phyloP scores from a whole-genome alignment of 192 early-diverging fungal species.

The Umbelopsis ramanniana region DNA sequence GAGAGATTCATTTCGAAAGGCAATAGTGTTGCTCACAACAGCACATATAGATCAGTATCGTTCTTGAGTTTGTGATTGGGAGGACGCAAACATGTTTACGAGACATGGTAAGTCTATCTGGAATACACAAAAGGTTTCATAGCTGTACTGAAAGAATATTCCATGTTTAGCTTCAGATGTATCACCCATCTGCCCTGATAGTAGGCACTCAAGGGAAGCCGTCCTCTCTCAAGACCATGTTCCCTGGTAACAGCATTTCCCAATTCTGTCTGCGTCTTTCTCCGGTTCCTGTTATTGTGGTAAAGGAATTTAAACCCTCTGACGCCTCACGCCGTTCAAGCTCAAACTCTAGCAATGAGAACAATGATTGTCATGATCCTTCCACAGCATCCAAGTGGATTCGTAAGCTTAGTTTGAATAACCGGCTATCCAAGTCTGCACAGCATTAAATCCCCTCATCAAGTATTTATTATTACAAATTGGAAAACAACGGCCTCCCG shows the following conservation, averaged over 20 bases:
- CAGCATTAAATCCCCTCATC: not conserved
- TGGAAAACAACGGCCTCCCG: too few species aligned
- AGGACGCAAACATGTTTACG: constrained; percentile 45
- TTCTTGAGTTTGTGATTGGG: constrained; percentile 48
- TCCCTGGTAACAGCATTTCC: constrained; percentile 60
- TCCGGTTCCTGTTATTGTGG: constrained; percentile 63
- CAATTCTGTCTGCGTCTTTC: constrained; percentile 63
- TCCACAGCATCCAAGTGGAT: constrained; percentile 3
- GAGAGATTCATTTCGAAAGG: not conserved
- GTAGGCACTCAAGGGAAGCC: constrained; percentile 67
- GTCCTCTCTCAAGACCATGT: constrained; percentile 55
- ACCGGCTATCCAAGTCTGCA: not conserved
- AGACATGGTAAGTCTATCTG: constrained; percentile 39
- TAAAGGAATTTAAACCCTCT: constrained; percentile 33
- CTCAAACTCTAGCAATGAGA: constrained; percentile 5
- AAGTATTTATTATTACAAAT: too few species aligned
- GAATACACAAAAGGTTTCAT: not conserved
- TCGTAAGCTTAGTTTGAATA: not conserved
- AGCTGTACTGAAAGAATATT: not conserved
- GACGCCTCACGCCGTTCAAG: not conserved
- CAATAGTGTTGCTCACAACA: not conserved
- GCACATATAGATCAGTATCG: constrained; percentile 46
- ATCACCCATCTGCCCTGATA: constrained; percentile 64
- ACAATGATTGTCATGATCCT: not conserved
- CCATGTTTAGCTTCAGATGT: constrained; percentile 45